These are phyloP conservation scores for Cladorrhinum samala DNA, from an alignment of 495 filamentous ascomycete genomes.

Conservation along the genomic window DNA sequence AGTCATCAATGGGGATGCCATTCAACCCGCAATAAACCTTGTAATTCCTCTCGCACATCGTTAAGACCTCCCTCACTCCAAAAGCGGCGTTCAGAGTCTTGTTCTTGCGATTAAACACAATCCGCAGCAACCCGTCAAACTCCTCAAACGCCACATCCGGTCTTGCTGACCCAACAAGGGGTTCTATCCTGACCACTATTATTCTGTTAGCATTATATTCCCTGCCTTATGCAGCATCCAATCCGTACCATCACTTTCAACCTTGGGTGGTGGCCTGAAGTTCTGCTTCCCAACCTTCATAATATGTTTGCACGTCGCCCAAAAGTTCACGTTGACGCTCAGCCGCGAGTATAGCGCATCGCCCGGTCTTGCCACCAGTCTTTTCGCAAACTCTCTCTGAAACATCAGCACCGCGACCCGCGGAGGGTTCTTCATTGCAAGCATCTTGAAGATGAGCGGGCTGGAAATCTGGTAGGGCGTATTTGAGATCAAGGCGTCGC, in stretches of 20 bases:
- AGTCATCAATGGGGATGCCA: constrained; percentile 71
- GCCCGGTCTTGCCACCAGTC: constrained; percentile 27
- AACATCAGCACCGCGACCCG: constrained; percentile 78
- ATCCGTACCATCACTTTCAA: constrained; percentile 71
- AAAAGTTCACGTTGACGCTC: constrained; percentile 90
- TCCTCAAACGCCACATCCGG: constrained; percentile 88
- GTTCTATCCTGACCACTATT: constrained; percentile 30
- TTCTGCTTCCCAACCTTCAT: constrained; percentile 92
- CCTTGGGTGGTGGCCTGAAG: constrained; percentile 87
- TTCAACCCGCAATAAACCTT: constrained; percentile 82
- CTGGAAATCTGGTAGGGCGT: constrained; percentile 93
- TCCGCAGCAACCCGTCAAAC: constrained; percentile 83
- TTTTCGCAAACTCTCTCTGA: constrained; percentile 31
- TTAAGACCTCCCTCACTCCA: constrained; percentile 68
- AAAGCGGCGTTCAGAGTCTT: constrained; percentile 68
- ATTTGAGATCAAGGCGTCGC: constrained; percentile 89
- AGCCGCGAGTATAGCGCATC: constrained; percentile 84
- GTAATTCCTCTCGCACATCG: constrained; percentile 79
- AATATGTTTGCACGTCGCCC: constrained; percentile 78
- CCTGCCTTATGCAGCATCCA: too few relatives aligned
- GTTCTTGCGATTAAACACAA: constrained; percentile 64
- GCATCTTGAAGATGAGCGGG: constrained; percentile 86
- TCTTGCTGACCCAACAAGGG: constrained; percentile 50
- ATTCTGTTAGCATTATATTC: too few relatives aligned
- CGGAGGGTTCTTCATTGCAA: constrained; percentile 64